Evolutionary conservation across 2,329 filamentous ascomycete species (phyloP).

Genomic region (Venturia asperata): DNA sequence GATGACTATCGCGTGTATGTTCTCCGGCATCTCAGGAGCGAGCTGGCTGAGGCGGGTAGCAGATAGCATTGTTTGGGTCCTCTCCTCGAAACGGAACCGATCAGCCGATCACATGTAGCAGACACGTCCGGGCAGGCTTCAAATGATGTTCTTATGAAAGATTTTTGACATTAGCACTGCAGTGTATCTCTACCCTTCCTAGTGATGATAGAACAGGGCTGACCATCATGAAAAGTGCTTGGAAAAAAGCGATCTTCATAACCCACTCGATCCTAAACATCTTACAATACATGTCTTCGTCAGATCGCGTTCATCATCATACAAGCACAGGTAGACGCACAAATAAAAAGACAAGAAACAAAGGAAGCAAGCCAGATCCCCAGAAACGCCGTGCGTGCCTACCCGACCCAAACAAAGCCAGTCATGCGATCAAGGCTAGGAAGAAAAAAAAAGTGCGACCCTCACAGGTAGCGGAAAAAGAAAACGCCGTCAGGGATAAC

Average conservation of each 20-base stretch:
- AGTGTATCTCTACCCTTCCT: not conserved
- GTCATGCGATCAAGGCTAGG: not conserved
- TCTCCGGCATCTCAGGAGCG: no score
- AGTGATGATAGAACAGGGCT: not conserved
- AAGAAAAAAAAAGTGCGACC: not conserved
- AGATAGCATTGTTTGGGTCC: no score
- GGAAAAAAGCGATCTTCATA: not conserved
- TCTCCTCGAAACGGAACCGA: no score
- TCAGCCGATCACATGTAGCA: no score
- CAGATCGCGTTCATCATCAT: not conserved
- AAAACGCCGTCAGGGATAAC: not conserved
- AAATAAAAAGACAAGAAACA: not conserved
- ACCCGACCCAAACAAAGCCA: not conserved
- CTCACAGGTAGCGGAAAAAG: not conserved
- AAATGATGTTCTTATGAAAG: not conserved
- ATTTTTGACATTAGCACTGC: not conserved
- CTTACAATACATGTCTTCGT: conserved; percentile 12
- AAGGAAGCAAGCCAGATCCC: not conserved
- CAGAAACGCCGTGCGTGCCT: not conserved
- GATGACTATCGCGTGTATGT: no score
- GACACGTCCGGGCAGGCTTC: no score
- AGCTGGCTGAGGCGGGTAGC: no score
- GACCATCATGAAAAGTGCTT: not conserved
- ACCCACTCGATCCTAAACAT: conserved; percentile 5
- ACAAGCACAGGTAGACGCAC: not conserved